phyloP scores from a whole-genome alignment of 306 rosid species.

The Quercus ilex region DNA sequence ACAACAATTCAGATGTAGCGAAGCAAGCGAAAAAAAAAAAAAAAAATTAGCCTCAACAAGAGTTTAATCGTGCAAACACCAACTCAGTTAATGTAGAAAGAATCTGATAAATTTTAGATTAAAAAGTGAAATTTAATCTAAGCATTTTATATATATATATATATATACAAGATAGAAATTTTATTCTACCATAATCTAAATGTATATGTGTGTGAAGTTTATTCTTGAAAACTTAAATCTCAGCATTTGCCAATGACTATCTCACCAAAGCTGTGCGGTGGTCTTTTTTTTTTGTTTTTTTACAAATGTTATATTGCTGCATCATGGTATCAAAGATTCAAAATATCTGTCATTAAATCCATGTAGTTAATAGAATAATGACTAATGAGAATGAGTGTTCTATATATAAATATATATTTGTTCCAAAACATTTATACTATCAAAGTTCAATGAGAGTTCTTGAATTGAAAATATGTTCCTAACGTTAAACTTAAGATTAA shows the following conservation, averaged over 20 bases:
- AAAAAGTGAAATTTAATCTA: too few species aligned
- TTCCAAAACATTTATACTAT: background rate
- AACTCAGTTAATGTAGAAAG: background rate
- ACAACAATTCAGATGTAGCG: background rate
- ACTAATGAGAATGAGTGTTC: background rate
- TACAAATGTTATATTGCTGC: background rate
- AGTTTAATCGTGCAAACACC: background rate
- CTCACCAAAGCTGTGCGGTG: rapidly evolving
- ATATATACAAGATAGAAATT: too few species aligned
- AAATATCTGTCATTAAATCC: background rate
- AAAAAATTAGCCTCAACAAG: background rate
- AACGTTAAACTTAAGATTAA: background rate
- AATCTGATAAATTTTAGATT: background rate
- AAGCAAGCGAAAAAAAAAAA: background rate
- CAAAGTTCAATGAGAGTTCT: background rate
- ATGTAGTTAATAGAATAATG: background rate
- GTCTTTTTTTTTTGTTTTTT: too few species aligned
- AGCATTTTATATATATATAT: too few species aligned
- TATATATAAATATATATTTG: background rate
- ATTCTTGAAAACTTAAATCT: rapidly evolving
- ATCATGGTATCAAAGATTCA: background rate
- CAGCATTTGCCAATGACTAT: rapidly evolving
- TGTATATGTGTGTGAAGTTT: too few species aligned
- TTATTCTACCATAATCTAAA: rapidly evolving
- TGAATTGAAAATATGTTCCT: background rate